phyloP scores from a whole-genome alignment of 1,284 basidiomycete species.

The Leccinum subspadiceum region DNA sequence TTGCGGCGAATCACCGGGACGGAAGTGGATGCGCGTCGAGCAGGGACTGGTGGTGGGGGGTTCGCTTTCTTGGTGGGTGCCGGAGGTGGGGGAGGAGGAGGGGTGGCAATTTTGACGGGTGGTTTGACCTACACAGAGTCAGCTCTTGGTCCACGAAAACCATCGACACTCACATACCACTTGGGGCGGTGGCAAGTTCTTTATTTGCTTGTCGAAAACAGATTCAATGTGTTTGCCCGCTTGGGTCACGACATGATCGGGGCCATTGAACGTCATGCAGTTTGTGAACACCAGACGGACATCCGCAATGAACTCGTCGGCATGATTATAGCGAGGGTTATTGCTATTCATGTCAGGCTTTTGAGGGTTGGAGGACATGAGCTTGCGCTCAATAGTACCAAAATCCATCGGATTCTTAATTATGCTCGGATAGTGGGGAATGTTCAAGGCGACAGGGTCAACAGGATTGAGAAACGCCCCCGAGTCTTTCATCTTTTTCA shows the following conservation, averaged over 20 bases:
- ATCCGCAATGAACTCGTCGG: constrained; percentile 80
- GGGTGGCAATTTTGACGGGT: constrained; percentile 51
- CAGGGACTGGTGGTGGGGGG: constrained; percentile 28
- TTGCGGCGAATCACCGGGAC: constrained; percentile 77
- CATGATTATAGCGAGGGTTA: constrained; percentile 72
- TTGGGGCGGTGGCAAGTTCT: constrained; percentile 73
- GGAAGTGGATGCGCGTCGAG: constrained; percentile 71
- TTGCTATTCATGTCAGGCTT: constrained; percentile 68
- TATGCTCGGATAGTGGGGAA: constrained; percentile 89
- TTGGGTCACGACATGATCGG: constrained; percentile 76
- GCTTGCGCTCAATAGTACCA: constrained; percentile 89
- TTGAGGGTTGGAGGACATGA: constrained; percentile 72
- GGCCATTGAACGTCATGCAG: constrained; percentile 90
- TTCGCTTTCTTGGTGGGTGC: constrained; percentile 46
- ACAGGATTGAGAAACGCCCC: constrained; percentile 85
- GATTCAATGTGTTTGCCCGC: constrained; percentile 84
- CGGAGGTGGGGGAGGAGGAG: constrained; percentile 36
- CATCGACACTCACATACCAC: constrained; percentile 55
- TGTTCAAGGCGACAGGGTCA: constrained; percentile 84
- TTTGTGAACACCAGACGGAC: constrained; percentile 88
- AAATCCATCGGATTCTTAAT: constrained; percentile 96
- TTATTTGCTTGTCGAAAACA: constrained; percentile 86
- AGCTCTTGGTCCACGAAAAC: constrained; percentile 17
- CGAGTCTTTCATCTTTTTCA: constrained; percentile 89
- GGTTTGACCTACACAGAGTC: constrained; percentile 45